These are phyloP conservation scores for Tetrapyrgos nigripes DNA, from an alignment of 1,284 basidiomycete species.

Conservation along the genomic window DNA sequence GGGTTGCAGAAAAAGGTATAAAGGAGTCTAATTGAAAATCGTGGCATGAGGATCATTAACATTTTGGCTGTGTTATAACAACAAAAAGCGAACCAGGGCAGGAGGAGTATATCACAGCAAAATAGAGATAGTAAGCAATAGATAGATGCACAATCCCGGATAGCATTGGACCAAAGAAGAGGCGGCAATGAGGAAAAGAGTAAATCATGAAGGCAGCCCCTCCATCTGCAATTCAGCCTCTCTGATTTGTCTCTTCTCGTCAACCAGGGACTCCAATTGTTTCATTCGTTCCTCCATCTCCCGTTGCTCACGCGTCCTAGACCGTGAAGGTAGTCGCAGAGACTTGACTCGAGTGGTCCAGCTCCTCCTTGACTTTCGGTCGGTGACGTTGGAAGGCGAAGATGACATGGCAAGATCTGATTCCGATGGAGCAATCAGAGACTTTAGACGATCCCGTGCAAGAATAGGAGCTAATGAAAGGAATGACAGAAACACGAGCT, in stretches of 20 bases:
- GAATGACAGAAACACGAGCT: slow-evolving; percentile 75
- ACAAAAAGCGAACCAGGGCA: too few species aligned
- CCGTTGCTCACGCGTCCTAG: slow-evolving; percentile 48
- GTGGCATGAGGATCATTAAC: too few species aligned
- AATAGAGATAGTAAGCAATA: too few species aligned
- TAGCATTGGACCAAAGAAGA: too few species aligned
- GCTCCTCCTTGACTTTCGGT: slow-evolving; percentile 3
- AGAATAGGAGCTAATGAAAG: slow-evolving; percentile 82
- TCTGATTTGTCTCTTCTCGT: slow-evolving; percentile 50
- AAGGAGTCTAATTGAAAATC: too few species aligned
- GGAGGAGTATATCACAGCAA: too few species aligned
- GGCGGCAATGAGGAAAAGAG: neutral
- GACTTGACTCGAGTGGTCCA: slow-evolving; percentile 33
- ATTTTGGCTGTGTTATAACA: too few species aligned
- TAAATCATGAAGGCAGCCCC: slow-evolving; percentile 41
- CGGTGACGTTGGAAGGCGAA: neutral
- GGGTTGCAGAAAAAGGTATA: too few species aligned
- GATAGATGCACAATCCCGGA: too few species aligned
- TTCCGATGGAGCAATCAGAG: slow-evolving; percentile 9
- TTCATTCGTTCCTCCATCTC: slow-evolving; percentile 45
- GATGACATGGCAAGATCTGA: neutral
- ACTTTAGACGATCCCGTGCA: slow-evolving; percentile 30
- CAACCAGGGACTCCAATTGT: slow-evolving; percentile 47
- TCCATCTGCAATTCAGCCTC: slow-evolving; percentile 27
- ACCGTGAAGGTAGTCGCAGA: slow-evolving; percentile 47